phyloP scores from a whole-genome alignment of 2,329 filamentous ascomycete species.

The Neurospora crassa region DNA sequence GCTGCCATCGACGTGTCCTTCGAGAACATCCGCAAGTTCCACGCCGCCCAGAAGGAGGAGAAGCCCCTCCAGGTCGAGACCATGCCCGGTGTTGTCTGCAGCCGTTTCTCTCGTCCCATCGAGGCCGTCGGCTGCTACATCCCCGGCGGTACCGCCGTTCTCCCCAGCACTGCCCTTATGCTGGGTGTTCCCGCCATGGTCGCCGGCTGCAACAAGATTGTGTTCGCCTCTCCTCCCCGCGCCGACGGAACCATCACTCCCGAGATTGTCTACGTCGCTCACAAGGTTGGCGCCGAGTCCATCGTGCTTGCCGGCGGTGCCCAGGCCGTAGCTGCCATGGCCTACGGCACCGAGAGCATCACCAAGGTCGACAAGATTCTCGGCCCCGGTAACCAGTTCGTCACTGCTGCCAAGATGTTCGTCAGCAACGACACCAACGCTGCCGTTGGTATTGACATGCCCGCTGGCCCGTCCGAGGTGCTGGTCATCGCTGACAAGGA shows the following conservation, averaged over 20 bases:
- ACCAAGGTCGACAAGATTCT: constrained; percentile 98
- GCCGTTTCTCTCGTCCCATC: constrained; percentile 83
- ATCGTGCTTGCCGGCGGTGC: constrained; percentile 94
- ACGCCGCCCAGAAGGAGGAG: constrained; percentile 79
- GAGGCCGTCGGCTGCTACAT: constrained; percentile 96
- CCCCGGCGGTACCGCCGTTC: constrained; percentile 90
- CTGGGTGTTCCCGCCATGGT: constrained; percentile 96
- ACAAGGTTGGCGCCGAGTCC: constrained; percentile 92
- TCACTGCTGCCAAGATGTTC: constrained; percentile 97
- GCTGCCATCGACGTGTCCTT: constrained; percentile 90
- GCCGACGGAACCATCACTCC: constrained; percentile 85
- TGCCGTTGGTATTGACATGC: constrained; percentile 95
- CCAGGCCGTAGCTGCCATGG: constrained; percentile 92
- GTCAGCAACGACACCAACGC: constrained; percentile 96
- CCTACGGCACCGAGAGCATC: constrained; percentile 90
- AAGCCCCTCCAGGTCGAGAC: constrained; percentile 82
- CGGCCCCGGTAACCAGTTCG: constrained; percentile 95
- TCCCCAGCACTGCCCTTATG: constrained; percentile 96
- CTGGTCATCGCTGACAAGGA: constrained; percentile 87
- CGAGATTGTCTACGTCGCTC: constrained; percentile 93
- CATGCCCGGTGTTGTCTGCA: constrained; percentile 94
- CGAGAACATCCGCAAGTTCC: constrained; percentile 91
- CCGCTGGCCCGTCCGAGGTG: constrained; percentile 90
- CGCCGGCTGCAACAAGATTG: constrained; percentile 89
- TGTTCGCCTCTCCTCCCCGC: constrained; percentile 84